Evolutionary conservation across 345 rosid species (phyloP).

Genomic region (Passiflora organensis): DNA sequence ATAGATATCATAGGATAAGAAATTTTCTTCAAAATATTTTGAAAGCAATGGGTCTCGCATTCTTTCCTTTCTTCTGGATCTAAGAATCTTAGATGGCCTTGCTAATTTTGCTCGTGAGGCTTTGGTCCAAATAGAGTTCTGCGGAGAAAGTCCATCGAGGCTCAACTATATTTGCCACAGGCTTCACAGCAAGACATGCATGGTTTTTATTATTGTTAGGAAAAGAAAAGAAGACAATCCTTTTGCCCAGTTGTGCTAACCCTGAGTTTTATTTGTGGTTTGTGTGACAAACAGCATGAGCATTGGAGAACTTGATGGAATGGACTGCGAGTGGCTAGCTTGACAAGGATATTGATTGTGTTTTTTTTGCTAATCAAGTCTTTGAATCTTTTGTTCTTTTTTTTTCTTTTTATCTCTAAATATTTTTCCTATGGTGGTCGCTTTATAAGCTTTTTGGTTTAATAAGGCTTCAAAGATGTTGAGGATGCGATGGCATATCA

Average conservation of each 20-base stretch:
- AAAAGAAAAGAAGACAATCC: too few species aligned
- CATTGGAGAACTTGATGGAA: conserved; percentile 84
- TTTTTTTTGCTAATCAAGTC: conserved; percentile 62
- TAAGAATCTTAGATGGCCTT: neutral
- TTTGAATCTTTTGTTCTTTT: conserved; percentile 25
- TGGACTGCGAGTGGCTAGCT: conserved; percentile 88
- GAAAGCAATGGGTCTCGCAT: conserved; percentile 1
- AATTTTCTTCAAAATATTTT: too few species aligned
- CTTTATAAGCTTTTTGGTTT: conserved; percentile 5
- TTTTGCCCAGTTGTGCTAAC: conserved; percentile 21
- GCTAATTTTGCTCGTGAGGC: neutral
- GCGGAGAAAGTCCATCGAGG: neutral
- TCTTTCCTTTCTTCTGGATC: neutral
- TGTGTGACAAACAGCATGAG: conserved; percentile 60
- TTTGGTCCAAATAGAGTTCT: neutral
- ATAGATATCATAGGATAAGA: too few species aligned
- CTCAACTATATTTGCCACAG: too few species aligned
- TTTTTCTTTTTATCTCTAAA: conserved; percentile 15
- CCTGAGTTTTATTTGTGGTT: neutral
- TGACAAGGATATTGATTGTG: conserved; percentile 64
- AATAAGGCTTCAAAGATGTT: conserved; percentile 42
- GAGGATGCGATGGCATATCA: conserved; percentile 23
- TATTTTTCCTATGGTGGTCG: too few species aligned
- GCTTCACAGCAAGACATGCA: too few species aligned
- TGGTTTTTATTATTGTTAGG: too few species aligned